A percentile compares a stretch with the other conserved stretches of the same genome.
These are phyloP conservation scores for Sisymbrium altissimum DNA, from an alignment of 345 rosid genomes.

Conservation along the genomic window DNA sequence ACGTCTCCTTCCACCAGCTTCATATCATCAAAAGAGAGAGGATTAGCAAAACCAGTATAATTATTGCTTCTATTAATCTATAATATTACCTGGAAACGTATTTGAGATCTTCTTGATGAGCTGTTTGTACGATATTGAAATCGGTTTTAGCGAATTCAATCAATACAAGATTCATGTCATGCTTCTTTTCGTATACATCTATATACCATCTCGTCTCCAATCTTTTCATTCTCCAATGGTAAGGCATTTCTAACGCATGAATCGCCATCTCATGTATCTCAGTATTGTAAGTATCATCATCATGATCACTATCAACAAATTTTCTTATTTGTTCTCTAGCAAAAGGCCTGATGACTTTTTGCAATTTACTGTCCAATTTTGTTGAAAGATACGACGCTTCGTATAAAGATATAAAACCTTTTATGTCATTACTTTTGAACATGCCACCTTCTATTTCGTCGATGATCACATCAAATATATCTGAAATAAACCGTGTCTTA, in stretches of 20 bases:
- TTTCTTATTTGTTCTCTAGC: conserved; percentile 12
- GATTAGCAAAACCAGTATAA: background rate
- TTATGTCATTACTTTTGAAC: too few relatives aligned
- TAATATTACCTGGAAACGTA: conserved; percentile 17
- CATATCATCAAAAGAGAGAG: background rate
- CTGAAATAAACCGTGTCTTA: too few relatives aligned
- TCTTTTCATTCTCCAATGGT: conserved; percentile 28
- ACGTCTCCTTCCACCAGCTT: too few relatives aligned
- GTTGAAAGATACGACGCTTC: conserved; percentile 37
- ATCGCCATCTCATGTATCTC: conserved; percentile 2
- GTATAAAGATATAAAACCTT: too few relatives aligned
- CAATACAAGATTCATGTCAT: conserved; percentile 10
- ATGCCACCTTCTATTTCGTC: too few relatives aligned
- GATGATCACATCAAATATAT: too few relatives aligned
- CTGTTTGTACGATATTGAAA: conserved; percentile 32
- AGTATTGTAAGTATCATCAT: background rate
- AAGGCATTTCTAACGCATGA: conserved; percentile 28
- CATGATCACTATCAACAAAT: background rate
- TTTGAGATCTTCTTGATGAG: conserved; percentile 37
- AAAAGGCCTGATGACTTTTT: conserved; percentile 37
- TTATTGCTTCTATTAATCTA: background rate
- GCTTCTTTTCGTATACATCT: conserved; percentile 18
- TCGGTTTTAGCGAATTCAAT: conserved; percentile 27
- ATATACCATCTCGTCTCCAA: conserved; percentile 33
- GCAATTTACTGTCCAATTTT: conserved; percentile 31